phyloP scores from a whole-genome alignment of 23 red algal genomes.

The Chondrus crispus region DNA sequence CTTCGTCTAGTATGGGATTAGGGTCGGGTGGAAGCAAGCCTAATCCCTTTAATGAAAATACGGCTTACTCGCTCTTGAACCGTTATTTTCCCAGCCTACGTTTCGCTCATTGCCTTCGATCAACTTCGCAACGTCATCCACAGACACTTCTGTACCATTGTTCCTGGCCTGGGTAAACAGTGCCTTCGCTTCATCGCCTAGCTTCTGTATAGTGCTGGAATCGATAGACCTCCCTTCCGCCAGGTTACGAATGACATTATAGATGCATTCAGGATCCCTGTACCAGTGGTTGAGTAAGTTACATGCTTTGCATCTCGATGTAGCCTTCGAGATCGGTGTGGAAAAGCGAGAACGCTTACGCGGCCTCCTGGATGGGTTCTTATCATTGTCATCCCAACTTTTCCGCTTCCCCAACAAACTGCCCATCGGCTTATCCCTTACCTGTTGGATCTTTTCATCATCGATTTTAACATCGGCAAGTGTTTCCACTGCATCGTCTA shows the following conservation, averaged over 20 bases:
- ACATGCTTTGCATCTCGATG: background rate
- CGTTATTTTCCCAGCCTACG: background rate
- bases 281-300: background rate
- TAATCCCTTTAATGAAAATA: constrained; percentile 49
- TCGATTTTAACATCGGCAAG: background rate
- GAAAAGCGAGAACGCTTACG: no score
- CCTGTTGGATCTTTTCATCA: background rate
- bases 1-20: constrained; percentile 37
- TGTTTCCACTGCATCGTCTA: background rate
- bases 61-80: background rate
- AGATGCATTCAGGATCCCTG: background rate
- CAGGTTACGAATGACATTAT: background rate
- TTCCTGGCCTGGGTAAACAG: background rate
- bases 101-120: background rate
- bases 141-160: background rate
- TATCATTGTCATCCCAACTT: background rate
- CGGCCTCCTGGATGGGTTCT: no score
- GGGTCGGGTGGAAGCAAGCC: background rate
- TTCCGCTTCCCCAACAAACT: background rate
- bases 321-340: background rate
- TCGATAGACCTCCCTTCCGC: background rate
- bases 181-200: background rate
- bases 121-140: background rate
- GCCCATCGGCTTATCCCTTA: no score
- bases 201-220: background rate